Evolutionary conservation across 129 eudicot genomes (phyloP), one percentile per base, ranked within the genome.

Genomic region (Lactuca sativa): DNA sequence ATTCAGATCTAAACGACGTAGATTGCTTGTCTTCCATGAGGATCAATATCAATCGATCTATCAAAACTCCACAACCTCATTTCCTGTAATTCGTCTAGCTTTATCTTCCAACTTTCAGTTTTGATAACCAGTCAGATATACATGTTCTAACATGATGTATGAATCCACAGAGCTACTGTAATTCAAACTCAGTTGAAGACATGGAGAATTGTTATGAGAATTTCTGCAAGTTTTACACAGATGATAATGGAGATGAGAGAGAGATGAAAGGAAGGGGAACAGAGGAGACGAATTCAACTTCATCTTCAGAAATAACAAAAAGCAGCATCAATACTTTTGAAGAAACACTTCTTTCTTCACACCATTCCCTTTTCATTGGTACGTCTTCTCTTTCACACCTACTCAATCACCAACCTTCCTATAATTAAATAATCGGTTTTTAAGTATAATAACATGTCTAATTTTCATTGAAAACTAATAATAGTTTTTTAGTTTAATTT

Each of bases 1-100:
- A 65, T 30, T 65, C 40, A 65, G 8, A 15, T 48, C 70, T 33
- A 65, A 65, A 65, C 70, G 70, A 48, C 70, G 58, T 48, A 41
- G 58, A 3, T 21, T 65, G 70, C 43, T 47, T 30, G 18, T 65
- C 56, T 47, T 65, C 40, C 18, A 65, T 65, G n/a, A 65, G 8
- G 25, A 65, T 65, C 57, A 21, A 13, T 13, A 10, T 43, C 38
- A 64, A 36, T 49, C 66, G 47, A 61, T 61, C 51, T 8, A 62
- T 14, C 52, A 37, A 16, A 53, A 53, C 58, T 53, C 58, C 9
- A 15, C 30, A 5, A 38, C 67, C 51, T 16, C 52, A 38, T 38
- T 38, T 38, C 67, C 67, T 16, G 52, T 38, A 38, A 30, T 15
- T 37, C 17, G 9, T 47, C 4, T 7, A 21, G 11, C 9, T 18